A percentile compares a stretch with the other conserved stretches of the same genome.
These are phyloP conservation scores for Kalanchoe fedtschenkoi DNA, from an alignment of 164 flowering plant species.

Conservation along the genomic window DNA sequence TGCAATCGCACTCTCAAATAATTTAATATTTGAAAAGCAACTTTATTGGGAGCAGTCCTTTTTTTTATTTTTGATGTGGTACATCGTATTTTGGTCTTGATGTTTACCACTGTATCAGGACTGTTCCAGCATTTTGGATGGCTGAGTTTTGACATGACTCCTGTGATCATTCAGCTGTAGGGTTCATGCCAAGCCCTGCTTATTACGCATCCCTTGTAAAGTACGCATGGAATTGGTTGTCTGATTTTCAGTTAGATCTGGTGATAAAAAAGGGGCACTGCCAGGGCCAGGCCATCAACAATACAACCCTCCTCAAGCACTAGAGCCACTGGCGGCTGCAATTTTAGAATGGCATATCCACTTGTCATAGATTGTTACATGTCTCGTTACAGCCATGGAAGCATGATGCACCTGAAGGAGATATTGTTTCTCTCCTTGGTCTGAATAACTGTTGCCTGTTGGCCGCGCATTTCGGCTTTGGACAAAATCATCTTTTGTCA, in stretches of 20 bases:
- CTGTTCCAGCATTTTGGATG: background rate
- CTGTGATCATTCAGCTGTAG: background rate
- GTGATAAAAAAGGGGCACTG: background rate
- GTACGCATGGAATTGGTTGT: background rate
- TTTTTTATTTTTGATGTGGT: background rate
- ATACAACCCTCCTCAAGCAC: background rate
- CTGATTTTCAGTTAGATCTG: background rate
- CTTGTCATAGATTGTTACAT: too few species aligned
- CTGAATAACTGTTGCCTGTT: too few species aligned
- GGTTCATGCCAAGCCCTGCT: background rate
- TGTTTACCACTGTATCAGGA: background rate
- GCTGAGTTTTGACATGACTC: background rate
- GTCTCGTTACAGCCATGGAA: too few species aligned
- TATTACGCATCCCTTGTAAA: background rate
- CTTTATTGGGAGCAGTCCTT: background rate
- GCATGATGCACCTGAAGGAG: too few species aligned
- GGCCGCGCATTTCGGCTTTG: too few species aligned
- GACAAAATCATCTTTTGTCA: too few species aligned
- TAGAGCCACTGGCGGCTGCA: too few species aligned
- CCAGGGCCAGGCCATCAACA: background rate
- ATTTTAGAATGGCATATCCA: too few species aligned
- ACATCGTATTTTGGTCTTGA: background rate
- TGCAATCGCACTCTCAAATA: background rate
- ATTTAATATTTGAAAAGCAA: background rate
- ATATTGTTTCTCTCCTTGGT: too few species aligned